Percentiles rank a stretch among this genome's conserved stretches.
phyloP scores from a whole-genome alignment of 257 asterid genomes.

The Solanum phureja region DNA sequence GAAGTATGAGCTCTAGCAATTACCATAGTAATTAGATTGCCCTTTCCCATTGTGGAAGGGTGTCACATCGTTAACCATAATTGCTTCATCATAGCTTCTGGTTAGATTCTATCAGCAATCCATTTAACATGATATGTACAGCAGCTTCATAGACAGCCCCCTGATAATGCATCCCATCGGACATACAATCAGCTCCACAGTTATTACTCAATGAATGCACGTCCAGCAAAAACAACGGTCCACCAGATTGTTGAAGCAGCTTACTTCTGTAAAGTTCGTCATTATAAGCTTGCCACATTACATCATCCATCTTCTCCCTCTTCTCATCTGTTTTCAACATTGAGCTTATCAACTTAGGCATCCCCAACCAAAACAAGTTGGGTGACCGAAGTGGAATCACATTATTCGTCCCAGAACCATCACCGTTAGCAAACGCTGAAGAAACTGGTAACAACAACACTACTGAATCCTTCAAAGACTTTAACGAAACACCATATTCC shows the following conservation, averaged over 20 bases:
- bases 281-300: conserved; percentile 34
- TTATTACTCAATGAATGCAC: conserved; percentile 42
- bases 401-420: neutral
- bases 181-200: conserved; percentile 68
- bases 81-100: conserved; percentile 42
- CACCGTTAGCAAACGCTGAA: conserved; percentile 11
- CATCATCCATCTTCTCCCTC: conserved; percentile 54
- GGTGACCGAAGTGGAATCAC: conserved; percentile 21
- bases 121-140: conserved; percentile 78
- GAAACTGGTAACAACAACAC: conserved; percentile 56
- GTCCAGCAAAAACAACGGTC: conserved; percentile 63
- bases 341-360: conserved; percentile 70
- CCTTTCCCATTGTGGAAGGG: neutral
- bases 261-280: conserved; percentile 41
- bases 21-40: neutral
- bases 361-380: conserved; percentile 86
- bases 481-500: conserved; percentile 42
- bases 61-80: neutral
- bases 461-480: conserved; percentile 44
- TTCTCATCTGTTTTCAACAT: conserved; percentile 72
- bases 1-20: neutral
- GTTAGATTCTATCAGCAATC: conserved; percentile 78
- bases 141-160: conserved; percentile 65
- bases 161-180: conserved; percentile 89
- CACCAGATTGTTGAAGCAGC: conserved; percentile 49